Percentiles rank a stretch among this genome's conserved stretches.
Conservation (phyloP, 2,329 filamentous ascomycete species). For the Phaeosphaeriaceae sp. region DNA sequence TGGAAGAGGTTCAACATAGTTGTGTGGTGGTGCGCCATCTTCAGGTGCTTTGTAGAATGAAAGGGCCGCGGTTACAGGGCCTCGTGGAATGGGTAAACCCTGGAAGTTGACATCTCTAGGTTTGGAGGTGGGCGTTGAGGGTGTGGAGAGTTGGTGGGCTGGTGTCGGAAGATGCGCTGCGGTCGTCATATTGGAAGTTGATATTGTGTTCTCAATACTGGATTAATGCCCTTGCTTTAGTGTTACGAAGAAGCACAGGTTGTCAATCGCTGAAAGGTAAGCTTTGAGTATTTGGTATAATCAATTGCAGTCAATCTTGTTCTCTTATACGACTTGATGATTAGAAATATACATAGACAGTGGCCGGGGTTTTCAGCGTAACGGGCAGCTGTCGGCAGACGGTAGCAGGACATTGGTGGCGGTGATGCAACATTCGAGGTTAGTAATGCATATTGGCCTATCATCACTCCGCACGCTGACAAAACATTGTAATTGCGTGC, state of each 20-base stretch:
- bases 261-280: slow-evolving; percentile 8
- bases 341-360: slow-evolving; percentile 37
- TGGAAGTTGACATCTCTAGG: slow-evolving; percentile 40
- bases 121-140: slow-evolving; percentile 30
- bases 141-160: slow-evolving; percentile 49
- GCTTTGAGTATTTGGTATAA: slow-evolving; percentile 14
- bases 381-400: not conserved
- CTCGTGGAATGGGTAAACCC: slow-evolving; percentile 37
- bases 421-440: slow-evolving; percentile 44
- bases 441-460: slow-evolving; percentile 34
- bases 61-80: slow-evolving; percentile 30
- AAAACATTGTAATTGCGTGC: slow-evolving; percentile 37
- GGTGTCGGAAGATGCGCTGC: slow-evolving; percentile 50
- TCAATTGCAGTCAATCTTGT: slow-evolving; percentile 2
- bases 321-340: slow-evolving; percentile 31
- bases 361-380: not conserved
- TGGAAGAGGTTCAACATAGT: slow-evolving; percentile 68
- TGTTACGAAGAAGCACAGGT: not conserved
- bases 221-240: too few species aligned
- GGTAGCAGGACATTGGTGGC: slow-evolving; percentile 11
- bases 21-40: slow-evolving; percentile 36
- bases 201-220: not conserved
- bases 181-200: slow-evolving; percentile 49
- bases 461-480: slow-evolving; percentile 26
- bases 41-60: slow-evolving; percentile 40